These are phyloP conservation scores for Erysimum cheiranthoides DNA, from an alignment of 345 rosid species.

Conservation along the genomic window DNA sequence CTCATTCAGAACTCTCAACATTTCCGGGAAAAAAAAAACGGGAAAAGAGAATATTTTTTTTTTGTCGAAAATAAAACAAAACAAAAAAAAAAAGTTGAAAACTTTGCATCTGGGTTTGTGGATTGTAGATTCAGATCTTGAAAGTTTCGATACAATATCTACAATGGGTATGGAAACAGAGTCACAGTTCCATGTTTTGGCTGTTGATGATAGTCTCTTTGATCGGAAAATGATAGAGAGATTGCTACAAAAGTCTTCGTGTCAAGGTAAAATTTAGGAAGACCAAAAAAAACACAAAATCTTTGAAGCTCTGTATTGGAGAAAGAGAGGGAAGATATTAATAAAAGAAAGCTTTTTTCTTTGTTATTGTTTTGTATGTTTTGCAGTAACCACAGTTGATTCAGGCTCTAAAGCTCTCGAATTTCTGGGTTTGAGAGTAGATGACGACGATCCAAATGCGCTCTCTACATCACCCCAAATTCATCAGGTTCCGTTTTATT, in stretches of 20 bases:
- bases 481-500: too few species aligned
- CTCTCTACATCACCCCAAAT: slow-evolving; percentile 47
- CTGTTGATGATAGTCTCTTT: slow-evolving; percentile 85
- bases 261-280: slow-evolving; percentile 61
- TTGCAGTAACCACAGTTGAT: slow-evolving; percentile 83
- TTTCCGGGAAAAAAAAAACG: slow-evolving; percentile 17
- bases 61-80: not conserved
- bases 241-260: slow-evolving; percentile 86
- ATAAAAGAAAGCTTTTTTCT: not conserved
- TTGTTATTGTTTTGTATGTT: not conserved
- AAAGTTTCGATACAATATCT: not conserved
- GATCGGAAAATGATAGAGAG: slow-evolving; percentile 88
- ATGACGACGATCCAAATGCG: slow-evolving; percentile 29
- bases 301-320: not conserved
- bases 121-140: slow-evolving; percentile 3
- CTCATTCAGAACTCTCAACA: slow-evolving; percentile 26
- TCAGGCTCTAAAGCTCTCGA: slow-evolving; percentile 91
- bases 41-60: not conserved
- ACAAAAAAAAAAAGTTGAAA: not conserved
- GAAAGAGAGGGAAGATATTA: not conserved
- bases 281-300: not conserved
- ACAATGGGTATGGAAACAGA: slow-evolving; percentile 51
- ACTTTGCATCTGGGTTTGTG: slow-evolving; percentile 25
- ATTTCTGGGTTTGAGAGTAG: slow-evolving; percentile 64
- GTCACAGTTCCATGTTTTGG: slow-evolving; percentile 84